phyloP scores from a whole-genome alignment of 2,329 filamentous ascomycete species.

The Fusarium subtropicale region DNA sequence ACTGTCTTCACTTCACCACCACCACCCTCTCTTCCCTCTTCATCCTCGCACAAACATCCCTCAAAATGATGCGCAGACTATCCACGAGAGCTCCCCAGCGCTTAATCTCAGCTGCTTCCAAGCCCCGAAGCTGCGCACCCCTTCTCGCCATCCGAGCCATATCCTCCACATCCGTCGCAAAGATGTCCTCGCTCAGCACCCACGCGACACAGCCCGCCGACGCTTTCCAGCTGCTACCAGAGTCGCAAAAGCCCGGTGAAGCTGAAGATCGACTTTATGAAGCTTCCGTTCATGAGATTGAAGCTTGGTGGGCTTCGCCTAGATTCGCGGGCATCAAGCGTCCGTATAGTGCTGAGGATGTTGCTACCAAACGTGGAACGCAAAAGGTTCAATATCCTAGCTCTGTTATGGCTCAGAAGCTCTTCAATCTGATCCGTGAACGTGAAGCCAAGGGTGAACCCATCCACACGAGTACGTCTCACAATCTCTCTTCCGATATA shows the following conservation, averaged over 20 bases:
- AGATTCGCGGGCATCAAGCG: conserved; percentile 91
- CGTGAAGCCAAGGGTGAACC: conserved; percentile 82
- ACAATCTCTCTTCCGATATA: neutral
- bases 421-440: conserved; percentile 89
- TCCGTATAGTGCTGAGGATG: conserved; percentile 89
- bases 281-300: conserved; percentile 84
- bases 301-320: conserved; percentile 89
- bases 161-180: conserved; percentile 45
- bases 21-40: neutral
- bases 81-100: conserved; percentile 50
- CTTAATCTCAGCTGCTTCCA: conserved; percentile 36
- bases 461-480: conserved; percentile 84
- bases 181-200: conserved; percentile 50
- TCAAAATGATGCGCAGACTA: conserved; percentile 51
- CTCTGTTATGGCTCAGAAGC: conserved; percentile 93
- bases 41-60: neutral
- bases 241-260: conserved; percentile 78
- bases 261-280: conserved; percentile 89
- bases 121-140: conserved; percentile 34
- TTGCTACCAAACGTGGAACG: conserved; percentile 92
- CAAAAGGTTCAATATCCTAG: conserved; percentile 90
- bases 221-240: conserved; percentile 86
- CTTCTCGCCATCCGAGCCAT: conserved; percentile 48
- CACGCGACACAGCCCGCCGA: conserved; percentile 67
- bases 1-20: neutral